These are phyloP conservation scores for Plasmopara muralis DNA, from an alignment of 352 stramenopile genomes.

Conservation along the genomic window DNA sequence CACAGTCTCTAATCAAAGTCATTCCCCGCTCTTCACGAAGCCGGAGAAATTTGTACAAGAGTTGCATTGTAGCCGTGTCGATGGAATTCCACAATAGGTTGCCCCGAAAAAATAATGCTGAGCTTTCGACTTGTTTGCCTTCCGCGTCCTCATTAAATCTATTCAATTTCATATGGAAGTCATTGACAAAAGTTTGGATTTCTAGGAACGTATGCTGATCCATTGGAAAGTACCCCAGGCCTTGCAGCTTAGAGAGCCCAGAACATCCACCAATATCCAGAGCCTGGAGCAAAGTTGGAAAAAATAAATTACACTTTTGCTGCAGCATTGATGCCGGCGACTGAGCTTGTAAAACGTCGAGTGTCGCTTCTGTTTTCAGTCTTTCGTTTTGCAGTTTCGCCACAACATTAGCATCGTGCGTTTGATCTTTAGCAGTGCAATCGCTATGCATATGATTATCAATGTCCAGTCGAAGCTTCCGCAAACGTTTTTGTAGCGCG, in stretches of 20 bases:
- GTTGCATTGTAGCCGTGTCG: slow-evolving; percentile 22
- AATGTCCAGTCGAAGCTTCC: slow-evolving; percentile 37
- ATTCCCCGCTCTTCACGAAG: slow-evolving; percentile 57
- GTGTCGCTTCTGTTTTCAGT: slow-evolving; percentile 14
- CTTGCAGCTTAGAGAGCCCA: slow-evolving; percentile 38
- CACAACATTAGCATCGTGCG: slow-evolving; percentile 3
- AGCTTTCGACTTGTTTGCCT: slow-evolving; percentile 10
- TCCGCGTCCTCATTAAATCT: not conserved
- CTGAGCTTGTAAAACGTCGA: slow-evolving; percentile 22
- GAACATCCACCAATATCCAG: slow-evolving; percentile 29
- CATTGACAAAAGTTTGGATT: slow-evolving; percentile 48
- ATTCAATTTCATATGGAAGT: slow-evolving; percentile 24
- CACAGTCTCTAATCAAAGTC: slow-evolving; percentile 15
- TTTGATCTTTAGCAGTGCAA: slow-evolving; percentile 5
- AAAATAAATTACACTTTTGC: slow-evolving; percentile 28
- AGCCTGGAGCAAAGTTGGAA: slow-evolving; percentile 35
- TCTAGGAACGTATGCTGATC: slow-evolving; percentile 42
- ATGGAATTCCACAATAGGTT: slow-evolving; percentile 50
- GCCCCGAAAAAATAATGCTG: slow-evolving; percentile 46
- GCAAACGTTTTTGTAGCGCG: slow-evolving; percentile 28
- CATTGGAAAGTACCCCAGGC: slow-evolving; percentile 42
- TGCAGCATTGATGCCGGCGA: slow-evolving; percentile 30
- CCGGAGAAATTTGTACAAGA: slow-evolving; percentile 41
- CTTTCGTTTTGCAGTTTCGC: slow-evolving; percentile 9
- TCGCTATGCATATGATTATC: slow-evolving; percentile 13